phyloP scores from a whole-genome alignment of 352 stramenopile genomes.

The Phytophthora sp. region DNA sequence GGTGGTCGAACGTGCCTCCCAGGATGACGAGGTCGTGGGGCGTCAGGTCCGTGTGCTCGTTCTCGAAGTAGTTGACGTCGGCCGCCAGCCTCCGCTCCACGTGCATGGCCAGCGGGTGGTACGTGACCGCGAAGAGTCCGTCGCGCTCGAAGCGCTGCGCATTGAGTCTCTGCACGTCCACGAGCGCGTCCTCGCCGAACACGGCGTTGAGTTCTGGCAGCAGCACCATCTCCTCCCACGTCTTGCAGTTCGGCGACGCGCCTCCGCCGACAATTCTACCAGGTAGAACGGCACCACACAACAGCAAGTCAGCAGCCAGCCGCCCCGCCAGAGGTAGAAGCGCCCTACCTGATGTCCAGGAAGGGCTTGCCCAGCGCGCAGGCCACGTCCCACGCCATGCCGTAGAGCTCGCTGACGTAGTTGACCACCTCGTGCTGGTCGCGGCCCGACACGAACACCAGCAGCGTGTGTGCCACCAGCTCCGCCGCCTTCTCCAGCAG shows the following conservation, averaged over 20 bases:
- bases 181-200: slow-evolving; percentile 62
- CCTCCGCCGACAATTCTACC: slow-evolving; percentile 49
- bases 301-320: background rate
- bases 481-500: slow-evolving; percentile 69
- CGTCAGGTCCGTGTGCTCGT: slow-evolving; percentile 59
- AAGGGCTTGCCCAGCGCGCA: slow-evolving; percentile 58
- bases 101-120: slow-evolving; percentile 65
- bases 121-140: slow-evolving; percentile 64
- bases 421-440: slow-evolving; percentile 70
- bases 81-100: slow-evolving; percentile 48
- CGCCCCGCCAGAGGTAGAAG: background rate
- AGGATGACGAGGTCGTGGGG: slow-evolving; percentile 71
- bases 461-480: slow-evolving; percentile 48
- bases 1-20: slow-evolving; percentile 90
- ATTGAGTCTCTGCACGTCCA: slow-evolving; percentile 74
- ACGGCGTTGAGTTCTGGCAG: slow-evolving; percentile 70
- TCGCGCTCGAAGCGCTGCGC: slow-evolving; percentile 62
- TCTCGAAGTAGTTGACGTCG: slow-evolving; percentile 80
- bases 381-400: slow-evolving; percentile 71
- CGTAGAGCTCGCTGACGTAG: slow-evolving; percentile 83
- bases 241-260: slow-evolving; percentile 31
- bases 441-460: slow-evolving; percentile 68
- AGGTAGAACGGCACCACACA: no score
- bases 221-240: slow-evolving; percentile 72
- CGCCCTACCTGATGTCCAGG: slow-evolving; percentile 62